Evolutionary conservation across 202 grass and related monocot genomes (phyloP), one percentile per base, ranked within the genome.

Genomic region (Setaria italica): DNA sequence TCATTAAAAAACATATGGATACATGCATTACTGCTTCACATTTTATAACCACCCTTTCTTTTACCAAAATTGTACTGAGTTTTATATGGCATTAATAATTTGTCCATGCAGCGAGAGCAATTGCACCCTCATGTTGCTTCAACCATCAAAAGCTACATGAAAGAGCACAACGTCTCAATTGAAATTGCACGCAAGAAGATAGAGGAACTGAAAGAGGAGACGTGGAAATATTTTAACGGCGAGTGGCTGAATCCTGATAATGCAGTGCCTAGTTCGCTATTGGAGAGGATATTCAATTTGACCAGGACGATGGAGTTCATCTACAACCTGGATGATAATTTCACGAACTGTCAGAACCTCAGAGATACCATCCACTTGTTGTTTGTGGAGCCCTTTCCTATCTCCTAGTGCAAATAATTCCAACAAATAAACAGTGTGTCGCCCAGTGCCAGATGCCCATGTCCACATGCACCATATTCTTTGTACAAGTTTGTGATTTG

Each of bases 161-260:
- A 68, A 9, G 46, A 80, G 33, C 78, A 66, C 6, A 37, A 53
- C 4, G 60, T 80, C 5, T 49, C 77, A 6, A 49, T 39, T 13
- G 62, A 80, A 67, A 19, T 66, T 5, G 77, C 77, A 20, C 62
- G 57, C 8, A 21, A 4, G 12, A 47, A 33, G n/a, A 63, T 63
- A 43, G 2, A 62, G 0, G 12, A 46, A 11, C 29, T 77, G 9
- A 77, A 45, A 56, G 82, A 85, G 62, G 72, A 85, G 15, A 11
- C 62, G 0, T 77, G 72, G 82, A 85, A 85, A 85, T 49, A 85
- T 77, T 10, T 85, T 51, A 85, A 77, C 17, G 21, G 6, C 10
- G 62, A 85, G 37, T 85, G 82, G 62, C 19, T 30, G 58, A 32
- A 49, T 14, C 11, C 0, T 49, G 67, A n/a, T 9, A 41, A 42